A percentile compares a stretch with the other conserved stretches of the same genome.
phyloP scores from a whole-genome alignment of 202 grass and related monocot species.

The Musa balbisiana region DNA sequence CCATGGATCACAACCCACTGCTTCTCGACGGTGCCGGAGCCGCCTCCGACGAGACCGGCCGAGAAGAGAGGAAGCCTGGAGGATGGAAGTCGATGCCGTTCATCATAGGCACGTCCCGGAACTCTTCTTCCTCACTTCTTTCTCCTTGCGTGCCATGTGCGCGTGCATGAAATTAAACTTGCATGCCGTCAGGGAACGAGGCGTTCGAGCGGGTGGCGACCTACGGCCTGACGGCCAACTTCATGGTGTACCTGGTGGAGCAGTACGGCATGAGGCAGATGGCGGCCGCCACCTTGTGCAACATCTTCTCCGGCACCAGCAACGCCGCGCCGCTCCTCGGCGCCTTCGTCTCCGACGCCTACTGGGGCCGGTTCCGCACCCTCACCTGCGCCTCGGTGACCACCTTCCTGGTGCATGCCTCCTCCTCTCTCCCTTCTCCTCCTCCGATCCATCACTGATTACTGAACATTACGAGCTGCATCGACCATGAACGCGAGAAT shows the following conservation, averaged over 20 bases:
- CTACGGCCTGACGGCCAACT: conserved; percentile 61
- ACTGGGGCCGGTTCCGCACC: conserved; percentile 76
- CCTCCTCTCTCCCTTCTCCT: background rate
- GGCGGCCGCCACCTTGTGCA: conserved; percentile 54
- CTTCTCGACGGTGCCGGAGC: too few species aligned
- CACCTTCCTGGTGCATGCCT: conserved; percentile 47
- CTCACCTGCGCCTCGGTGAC: conserved; percentile 61
- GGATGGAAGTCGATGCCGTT: conserved; percentile 84
- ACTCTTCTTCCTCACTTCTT: background rate
- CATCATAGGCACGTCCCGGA: conserved; percentile 49
- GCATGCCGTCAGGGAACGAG: conserved; percentile 54
- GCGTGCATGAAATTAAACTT: too few species aligned
- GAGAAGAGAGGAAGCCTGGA: conserved; percentile 23
- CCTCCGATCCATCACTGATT: background rate
- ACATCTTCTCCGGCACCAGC: conserved; percentile 62
- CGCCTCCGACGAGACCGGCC: too few species aligned
- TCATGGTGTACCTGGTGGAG: conserved; percentile 83
- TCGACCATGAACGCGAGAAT: too few species aligned
- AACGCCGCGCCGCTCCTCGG: conserved; percentile 79
- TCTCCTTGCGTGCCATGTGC: background rate
- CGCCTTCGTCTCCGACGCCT: conserved; percentile 86
- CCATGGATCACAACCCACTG: too few species aligned
- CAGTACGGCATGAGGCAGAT: conserved; percentile 80
- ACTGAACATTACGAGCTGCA: too few species aligned
- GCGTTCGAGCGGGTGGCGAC: conserved; percentile 93